Evolutionary conservation across 345 rosid species (phyloP).

Genomic region (Lepidium didymum): DNA sequence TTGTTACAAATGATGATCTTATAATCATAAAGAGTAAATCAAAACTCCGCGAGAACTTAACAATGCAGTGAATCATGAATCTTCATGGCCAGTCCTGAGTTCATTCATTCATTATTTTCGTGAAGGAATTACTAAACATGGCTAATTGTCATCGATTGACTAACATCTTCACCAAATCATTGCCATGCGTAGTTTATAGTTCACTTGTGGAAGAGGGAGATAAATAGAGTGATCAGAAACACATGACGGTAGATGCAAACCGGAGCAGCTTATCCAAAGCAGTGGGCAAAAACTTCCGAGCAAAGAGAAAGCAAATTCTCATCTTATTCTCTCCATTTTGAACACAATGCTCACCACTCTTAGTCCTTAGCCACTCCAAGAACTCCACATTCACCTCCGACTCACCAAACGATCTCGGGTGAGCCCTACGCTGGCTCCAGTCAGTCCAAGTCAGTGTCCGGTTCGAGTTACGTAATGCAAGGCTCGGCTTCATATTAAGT

Average conservation of each 20-base stretch:
- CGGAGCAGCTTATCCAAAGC: slow-evolving; percentile 47
- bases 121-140: too few relatives aligned
- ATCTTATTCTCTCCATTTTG: slow-evolving; percentile 43
- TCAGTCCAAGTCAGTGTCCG: slow-evolving; percentile 70
- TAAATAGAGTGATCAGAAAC: slow-evolving; percentile 20
- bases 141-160: too few relatives aligned
- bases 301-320: slow-evolving; percentile 55
- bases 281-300: slow-evolving; percentile 58
- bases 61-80: too few relatives aligned
- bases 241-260: slow-evolving; percentile 50
- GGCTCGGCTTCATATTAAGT: slow-evolving; percentile 27
- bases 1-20: too few relatives aligned
- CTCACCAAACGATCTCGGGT: slow-evolving; percentile 43
- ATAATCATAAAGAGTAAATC: too few relatives aligned
- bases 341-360: slow-evolving; percentile 27
- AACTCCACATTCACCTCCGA: slow-evolving; percentile 38
- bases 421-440: slow-evolving; percentile 62
- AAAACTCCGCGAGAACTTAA: too few relatives aligned
- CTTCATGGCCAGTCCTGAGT: too few relatives aligned
- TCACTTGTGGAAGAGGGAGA: neutral
- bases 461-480: slow-evolving; percentile 42
- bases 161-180: too few relatives aligned
- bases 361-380: slow-evolving; percentile 46
- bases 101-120: too few relatives aligned
- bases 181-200: too few relatives aligned